Percentiles rank a stretch among this genome's conserved stretches.
phyloP scores from a whole-genome alignment of 2,329 filamentous ascomycete species.

The Trichoderma asperellum region DNA sequence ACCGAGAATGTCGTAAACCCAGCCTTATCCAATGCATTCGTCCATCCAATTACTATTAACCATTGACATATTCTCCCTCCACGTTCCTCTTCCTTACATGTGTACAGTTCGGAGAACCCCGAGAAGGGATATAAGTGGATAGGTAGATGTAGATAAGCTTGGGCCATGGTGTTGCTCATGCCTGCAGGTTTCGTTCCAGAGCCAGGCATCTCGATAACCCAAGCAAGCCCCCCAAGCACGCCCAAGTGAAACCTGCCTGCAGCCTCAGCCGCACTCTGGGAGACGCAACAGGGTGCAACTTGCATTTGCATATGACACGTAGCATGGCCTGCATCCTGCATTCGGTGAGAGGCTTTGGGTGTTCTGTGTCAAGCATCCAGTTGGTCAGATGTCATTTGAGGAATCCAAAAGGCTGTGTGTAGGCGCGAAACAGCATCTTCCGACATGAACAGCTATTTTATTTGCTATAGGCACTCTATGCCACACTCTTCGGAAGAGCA shows the following conservation, averaged over 20 bases:
- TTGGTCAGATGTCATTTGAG: neutral
- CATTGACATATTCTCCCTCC: neutral
- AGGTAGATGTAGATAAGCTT: neutral
- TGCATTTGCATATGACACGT: neutral
- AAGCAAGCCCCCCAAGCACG: neutral
- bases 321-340: neutral
- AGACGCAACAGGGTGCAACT: neutral
- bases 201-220: neutral
- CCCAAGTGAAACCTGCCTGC: neutral
- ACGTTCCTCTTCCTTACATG: neutral
- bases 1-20: neutral
- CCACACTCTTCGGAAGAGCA: neutral
- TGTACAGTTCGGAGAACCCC: neutral
- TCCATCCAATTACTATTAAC: neutral
- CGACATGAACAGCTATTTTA: neutral
- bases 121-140: neutral
- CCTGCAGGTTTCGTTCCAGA: neutral
- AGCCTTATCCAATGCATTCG: neutral
- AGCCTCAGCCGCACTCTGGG: neutral
- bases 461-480: neutral
- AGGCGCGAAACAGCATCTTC: neutral
- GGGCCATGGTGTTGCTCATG: neutral
- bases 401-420: neutral
- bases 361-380: neutral
- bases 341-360: neutral